These are phyloP conservation scores for Globisporangium spinosum DNA, from an alignment of 352 stramenopile species.

Conservation along the genomic window DNA sequence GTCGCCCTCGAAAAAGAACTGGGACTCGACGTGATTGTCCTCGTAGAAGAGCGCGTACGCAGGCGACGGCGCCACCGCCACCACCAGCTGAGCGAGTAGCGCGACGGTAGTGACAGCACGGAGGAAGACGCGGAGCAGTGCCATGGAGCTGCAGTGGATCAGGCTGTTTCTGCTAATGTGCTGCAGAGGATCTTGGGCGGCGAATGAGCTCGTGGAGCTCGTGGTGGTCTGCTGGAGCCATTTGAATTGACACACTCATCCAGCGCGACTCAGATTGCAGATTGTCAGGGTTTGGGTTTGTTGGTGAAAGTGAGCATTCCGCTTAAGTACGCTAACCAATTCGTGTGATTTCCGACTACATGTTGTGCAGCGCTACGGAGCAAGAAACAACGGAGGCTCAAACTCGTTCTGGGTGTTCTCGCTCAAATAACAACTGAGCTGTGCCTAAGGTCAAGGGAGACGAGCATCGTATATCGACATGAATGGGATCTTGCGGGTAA, in stretches of 20 bases:
- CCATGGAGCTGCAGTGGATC: background rate
- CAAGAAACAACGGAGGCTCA: too few relatives aligned
- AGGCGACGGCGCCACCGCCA: background rate
- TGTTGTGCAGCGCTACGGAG: too few relatives aligned
- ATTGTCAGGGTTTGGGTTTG: background rate
- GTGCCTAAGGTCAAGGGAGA: too few relatives aligned
- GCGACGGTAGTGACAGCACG: background rate
- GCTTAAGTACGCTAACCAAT: background rate
- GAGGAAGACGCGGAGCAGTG: background rate
- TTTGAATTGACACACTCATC: background rate
- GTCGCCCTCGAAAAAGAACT: constrained; percentile 51
- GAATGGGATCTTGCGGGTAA: too few relatives aligned
- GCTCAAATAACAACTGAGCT: too few relatives aligned
- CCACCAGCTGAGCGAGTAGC: background rate
- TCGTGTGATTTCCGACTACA: too few relatives aligned
- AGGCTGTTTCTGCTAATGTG: background rate
- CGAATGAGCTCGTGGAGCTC: background rate
- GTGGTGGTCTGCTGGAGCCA: background rate
- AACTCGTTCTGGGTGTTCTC: too few relatives aligned
- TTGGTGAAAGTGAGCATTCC: background rate
- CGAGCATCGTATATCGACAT: too few relatives aligned
- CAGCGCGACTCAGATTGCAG: background rate
- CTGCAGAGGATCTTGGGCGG: background rate
- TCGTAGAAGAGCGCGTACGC: constrained; percentile 4
- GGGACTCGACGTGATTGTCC: constrained; percentile 27